Evolutionary conservation across 2,329 filamentous ascomycete genomes (phyloP), one percentile per base, ranked within the genome.

Genomic region (Septoria linicola): DNA sequence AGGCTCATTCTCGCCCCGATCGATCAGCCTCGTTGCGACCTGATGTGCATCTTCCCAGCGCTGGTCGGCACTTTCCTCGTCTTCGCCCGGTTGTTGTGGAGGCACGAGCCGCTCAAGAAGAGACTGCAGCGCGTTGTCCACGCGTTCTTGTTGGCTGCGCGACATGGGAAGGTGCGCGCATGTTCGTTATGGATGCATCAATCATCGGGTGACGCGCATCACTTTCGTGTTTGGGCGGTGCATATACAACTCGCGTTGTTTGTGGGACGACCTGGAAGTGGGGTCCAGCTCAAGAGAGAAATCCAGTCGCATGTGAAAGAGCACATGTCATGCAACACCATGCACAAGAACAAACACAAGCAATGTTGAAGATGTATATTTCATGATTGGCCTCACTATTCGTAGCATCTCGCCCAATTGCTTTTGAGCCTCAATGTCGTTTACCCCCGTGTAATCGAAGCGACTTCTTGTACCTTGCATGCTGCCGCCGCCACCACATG

Each of bases 81-180:
- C 81, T 61, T 89, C 84, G 58, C 80, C 74, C 34, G 81, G 77
- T 57, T 83, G 78, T 51, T 64, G 63, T 42, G 78, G 74, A 49
- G 87, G 87, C 49, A 93, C 76, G 53, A 92, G 76, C 66, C 87
- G 85, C 63, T 84, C 77, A 67, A 95, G 83, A 66, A 95, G 79
- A 71, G 86, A 85, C 68, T 88, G 82, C 68, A 95, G 83, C 68
- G 88, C 89, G 69, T 83, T 84, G 68, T 85, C 82, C 72, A 95
- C 81, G 74, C 88, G 87, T 70, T 82, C 72, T 41, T 49, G 41
- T 41, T 44, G 40, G 17, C 40, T 45, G 21, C 39, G 41, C 10
- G 51, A 54, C 51, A 54, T 54, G 25, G 8, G 11, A 25, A 21
- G 6, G 23, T 16, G n/a, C 7, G 35, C 16, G 40, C 51, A 54